phyloP scores from a whole-genome alignment of 208 protist genomes.

The Trichomonas vaginalis region DNA sequence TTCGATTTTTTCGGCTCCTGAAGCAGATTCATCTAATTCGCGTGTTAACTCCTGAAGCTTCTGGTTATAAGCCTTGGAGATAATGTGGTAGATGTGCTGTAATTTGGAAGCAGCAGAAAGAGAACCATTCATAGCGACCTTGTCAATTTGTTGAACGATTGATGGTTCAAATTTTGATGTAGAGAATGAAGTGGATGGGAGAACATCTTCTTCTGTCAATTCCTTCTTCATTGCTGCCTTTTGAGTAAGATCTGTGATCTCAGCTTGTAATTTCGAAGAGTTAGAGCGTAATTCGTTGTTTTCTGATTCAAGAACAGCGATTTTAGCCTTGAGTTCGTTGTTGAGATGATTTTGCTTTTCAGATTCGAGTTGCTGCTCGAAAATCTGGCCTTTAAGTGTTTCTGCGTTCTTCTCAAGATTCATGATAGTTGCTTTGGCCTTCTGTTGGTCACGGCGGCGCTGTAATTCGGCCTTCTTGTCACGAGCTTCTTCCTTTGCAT shows the following conservation, averaged over 20 bases:
- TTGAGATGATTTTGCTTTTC: not conserved
- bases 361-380: not conserved
- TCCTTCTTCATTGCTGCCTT: not conserved
- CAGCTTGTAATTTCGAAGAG: not conserved
- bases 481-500: not conserved
- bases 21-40: not conserved
- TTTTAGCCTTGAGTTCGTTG: not conserved
- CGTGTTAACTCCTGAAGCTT: not conserved
- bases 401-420: not conserved
- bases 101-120: not conserved
- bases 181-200: not conserved
- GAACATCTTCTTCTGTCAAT: not conserved
- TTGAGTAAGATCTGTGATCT: not conserved
- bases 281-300: not conserved
- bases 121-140: not conserved
- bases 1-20: not conserved
- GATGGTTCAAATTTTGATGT: not conserved
- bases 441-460: not conserved
- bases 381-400: not conserved
- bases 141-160: not conserved
- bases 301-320: not conserved
- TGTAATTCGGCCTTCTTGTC: not conserved
- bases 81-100: too few relatives aligned
- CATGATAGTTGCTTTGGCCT: not conserved
- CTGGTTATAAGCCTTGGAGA: not conserved